A percentile compares a stretch with the other conserved stretches of the same genome.
Conservation (phyloP, 2,329 filamentous ascomycete species). For the Verticillium albo-atrum region DNA sequence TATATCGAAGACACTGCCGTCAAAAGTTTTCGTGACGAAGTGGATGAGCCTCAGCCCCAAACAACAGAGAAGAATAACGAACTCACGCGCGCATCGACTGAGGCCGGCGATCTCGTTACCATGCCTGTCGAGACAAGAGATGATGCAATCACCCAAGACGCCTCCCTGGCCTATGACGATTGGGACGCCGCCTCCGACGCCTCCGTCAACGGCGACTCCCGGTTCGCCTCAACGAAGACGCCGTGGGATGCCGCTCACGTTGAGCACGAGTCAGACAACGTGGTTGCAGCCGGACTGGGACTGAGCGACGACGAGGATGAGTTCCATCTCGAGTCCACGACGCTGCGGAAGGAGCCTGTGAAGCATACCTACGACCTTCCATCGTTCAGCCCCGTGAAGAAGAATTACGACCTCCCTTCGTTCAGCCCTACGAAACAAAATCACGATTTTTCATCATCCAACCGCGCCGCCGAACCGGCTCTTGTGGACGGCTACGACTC, state of each 20-base stretch:
- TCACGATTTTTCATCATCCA: not conserved
- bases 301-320: not conserved
- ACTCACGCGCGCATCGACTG: not conserved
- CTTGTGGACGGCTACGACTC: not conserved
- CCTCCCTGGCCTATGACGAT: not conserved
- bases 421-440: not conserved
- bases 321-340: not conserved
- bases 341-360: not conserved
- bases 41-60: slow-evolving; percentile 1
- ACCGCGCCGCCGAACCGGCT: not conserved
- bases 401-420: not conserved
- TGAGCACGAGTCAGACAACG: not conserved
- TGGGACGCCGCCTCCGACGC: not conserved
- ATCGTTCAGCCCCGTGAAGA: not conserved
- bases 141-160: slow-evolving; percentile 1
- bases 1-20: not conserved
- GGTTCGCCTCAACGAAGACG: not conserved
- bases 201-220: not conserved
- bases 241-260: not conserved
- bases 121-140: not conserved
- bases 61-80: not conserved
- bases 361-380: not conserved
- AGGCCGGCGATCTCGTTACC: not conserved
- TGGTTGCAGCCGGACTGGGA: slow-evolving; percentile 1
- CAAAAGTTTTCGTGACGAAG: not conserved